Conservation (phyloP, 495 filamentous ascomycete species). For the Aspergillus funiculosus region DNA sequence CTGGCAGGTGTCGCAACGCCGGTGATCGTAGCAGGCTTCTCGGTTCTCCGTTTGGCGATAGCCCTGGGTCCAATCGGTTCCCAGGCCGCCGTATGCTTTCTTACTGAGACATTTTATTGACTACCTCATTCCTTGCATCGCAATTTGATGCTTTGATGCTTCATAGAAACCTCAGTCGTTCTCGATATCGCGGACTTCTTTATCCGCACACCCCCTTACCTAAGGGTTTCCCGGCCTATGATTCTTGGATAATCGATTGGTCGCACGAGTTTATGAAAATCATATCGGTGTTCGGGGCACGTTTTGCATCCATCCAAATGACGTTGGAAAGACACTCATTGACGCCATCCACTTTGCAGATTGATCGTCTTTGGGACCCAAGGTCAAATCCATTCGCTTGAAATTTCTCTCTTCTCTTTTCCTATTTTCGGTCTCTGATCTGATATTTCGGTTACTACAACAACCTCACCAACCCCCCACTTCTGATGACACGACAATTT, state of each 20-base stretch:
- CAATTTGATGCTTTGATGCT: conserved; percentile 8
- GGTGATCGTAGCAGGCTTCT: conserved; percentile 30
- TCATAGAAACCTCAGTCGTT: too few relatives aligned
- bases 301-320: conserved; percentile 11
- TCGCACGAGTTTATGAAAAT: conserved; percentile 12
- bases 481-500: neutral
- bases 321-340: conserved; percentile 9
- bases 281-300: conserved; percentile 11
- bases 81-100: conserved; percentile 67
- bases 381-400: conserved; percentile 19
- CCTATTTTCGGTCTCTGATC: neutral
- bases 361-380: neutral
- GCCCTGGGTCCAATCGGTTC: conserved; percentile 50
- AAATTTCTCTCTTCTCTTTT: conserved; percentile 13
- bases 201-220: neutral
- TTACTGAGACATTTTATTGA: conserved; percentile 43
- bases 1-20: conserved; percentile 52
- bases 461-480: neutral
- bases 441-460: neutral
- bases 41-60: conserved; percentile 49
- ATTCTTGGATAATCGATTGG: conserved; percentile 10
- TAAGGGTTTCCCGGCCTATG: conserved; percentile 1
- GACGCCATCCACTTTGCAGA: conserved; percentile 6
- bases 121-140: neutral
- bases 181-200: neutral